These are phyloP conservation scores for Cystobasidium tubakii DNA, from an alignment of 768 basidiomycete species.

Conservation along the genomic window DNA sequence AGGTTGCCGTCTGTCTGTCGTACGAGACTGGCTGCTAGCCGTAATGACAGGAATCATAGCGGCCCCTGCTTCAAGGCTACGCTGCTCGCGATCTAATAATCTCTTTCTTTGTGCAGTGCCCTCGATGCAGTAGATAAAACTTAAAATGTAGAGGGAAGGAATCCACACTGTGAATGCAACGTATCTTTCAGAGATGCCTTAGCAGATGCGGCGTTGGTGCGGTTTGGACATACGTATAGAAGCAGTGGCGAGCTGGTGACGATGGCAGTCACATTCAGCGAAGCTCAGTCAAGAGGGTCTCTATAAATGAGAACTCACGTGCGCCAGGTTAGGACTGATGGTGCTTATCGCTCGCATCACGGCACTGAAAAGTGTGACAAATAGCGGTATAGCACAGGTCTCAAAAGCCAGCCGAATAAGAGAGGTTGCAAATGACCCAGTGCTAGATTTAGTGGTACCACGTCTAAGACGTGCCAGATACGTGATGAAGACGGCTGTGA, in stretches of 20 bases:
- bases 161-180: neutral
- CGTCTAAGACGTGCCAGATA: neutral
- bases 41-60: slow-evolving; percentile 7
- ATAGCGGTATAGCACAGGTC: neutral
- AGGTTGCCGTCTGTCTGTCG: neutral
- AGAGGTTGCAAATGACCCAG: neutral
- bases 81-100: neutral
- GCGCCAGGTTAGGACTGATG: neutral
- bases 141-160: slow-evolving; percentile 5
- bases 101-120: neutral
- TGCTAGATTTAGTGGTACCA: neutral
- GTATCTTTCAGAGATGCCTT: too few species aligned
- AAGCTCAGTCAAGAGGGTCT: neutral
- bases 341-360: neutral
- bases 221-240: neutral
- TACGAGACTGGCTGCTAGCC: neutral
- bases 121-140: slow-evolving; percentile 9
- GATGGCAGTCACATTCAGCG: neutral
- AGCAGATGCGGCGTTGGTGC: neutral
- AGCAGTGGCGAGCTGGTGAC: neutral
- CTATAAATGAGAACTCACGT: neutral
- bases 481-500: neutral
- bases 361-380: neutral
- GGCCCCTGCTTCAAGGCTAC: neutral
- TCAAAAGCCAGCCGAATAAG: slow-evolving; percentile 10